Conservation (phyloP, 2,329 filamentous ascomycete genomes). For the Byssoonygena ceratinophila region DNA sequence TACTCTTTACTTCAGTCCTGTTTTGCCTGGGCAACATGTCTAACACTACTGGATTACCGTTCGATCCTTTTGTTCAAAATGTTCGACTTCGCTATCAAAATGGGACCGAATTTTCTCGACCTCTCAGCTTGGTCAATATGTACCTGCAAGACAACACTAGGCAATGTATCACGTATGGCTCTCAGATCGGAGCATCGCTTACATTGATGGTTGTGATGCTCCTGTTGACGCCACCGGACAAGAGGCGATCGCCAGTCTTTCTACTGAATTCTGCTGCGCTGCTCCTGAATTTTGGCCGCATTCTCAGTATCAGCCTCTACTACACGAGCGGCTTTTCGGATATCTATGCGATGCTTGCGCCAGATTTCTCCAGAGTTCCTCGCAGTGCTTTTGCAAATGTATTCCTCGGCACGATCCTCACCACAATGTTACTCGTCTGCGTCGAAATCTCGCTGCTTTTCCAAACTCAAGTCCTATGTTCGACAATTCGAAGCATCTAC, state of each 20-base stretch:
- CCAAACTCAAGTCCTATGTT: conserved; percentile 54
- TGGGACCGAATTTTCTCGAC: conserved; percentile 34
- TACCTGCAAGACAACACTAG: conserved; percentile 40
- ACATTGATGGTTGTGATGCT: conserved; percentile 57
- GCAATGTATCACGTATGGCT: conserved; percentile 54
- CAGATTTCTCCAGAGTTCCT: conserved; percentile 45
- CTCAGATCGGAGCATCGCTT: conserved; percentile 58
- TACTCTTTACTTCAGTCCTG: neutral
- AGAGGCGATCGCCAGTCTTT: conserved; percentile 55
- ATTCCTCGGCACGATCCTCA: conserved; percentile 41
- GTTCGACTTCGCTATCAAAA: conserved; percentile 41
- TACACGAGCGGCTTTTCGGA: conserved; percentile 52
- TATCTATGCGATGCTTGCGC: conserved; percentile 50
- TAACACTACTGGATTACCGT: conserved; percentile 20
- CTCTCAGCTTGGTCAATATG: conserved; percentile 37
- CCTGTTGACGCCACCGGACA: conserved; percentile 55
- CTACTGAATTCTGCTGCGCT: conserved; percentile 55
- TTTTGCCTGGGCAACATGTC: neutral
- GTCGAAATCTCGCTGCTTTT: conserved; percentile 52
- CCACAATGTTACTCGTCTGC: conserved; percentile 44
- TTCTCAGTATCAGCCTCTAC: conserved; percentile 38
- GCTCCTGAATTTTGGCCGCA: conserved; percentile 48
- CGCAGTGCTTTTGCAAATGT: conserved; percentile 37
- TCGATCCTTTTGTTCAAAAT: conserved; percentile 44
- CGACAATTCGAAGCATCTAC: conserved; percentile 38